Conservation (phyloP, 768 basidiomycete genomes). For the Naganishia vaughanmartiniae region DNA sequence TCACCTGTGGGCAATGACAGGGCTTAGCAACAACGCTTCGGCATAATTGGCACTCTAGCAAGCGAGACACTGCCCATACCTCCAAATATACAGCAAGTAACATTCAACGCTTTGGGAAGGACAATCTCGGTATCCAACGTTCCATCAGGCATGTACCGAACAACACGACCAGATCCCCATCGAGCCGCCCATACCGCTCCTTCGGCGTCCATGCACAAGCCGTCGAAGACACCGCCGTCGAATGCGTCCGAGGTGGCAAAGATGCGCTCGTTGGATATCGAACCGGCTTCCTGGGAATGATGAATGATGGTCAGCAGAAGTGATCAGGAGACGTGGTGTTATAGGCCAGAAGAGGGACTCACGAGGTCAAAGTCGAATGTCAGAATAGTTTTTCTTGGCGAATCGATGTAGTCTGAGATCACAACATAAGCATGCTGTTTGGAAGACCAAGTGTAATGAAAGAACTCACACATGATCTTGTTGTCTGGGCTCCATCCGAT, state of each 20-base stretch:
- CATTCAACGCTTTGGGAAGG: constrained; percentile 36
- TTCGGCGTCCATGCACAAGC: constrained; percentile 42
- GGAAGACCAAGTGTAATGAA: not conserved
- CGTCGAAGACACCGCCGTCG: constrained; percentile 41
- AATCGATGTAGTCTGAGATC: constrained; percentile 48
- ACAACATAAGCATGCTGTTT: not conserved
- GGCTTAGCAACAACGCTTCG: not conserved
- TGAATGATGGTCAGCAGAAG: not conserved
- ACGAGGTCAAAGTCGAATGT: constrained; percentile 39
- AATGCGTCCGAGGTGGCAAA: constrained; percentile 36
- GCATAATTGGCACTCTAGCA: not conserved
- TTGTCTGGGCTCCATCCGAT: constrained; percentile 45
- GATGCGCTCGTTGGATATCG: constrained; percentile 32
- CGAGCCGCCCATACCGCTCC: constrained; percentile 48
- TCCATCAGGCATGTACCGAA: constrained; percentile 42
- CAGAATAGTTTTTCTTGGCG: constrained; percentile 35
- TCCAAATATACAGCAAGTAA: constrained; percentile 40
- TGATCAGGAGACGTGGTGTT: not conserved
- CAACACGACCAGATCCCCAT: constrained; percentile 43
- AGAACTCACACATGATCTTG: constrained; percentile 43
- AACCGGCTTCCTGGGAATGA: constrained; percentile 31
- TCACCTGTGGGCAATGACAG: constrained; percentile 5
- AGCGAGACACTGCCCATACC: constrained; percentile 26
- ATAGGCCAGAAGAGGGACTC: not conserved
- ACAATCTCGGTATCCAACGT: constrained; percentile 34